Evolutionary conservation across 768 basidiomycete genomes (phyloP), one percentile per base, ranked within the genome.

Genomic region (Rhodotorula sphaerocarpa): DNA sequence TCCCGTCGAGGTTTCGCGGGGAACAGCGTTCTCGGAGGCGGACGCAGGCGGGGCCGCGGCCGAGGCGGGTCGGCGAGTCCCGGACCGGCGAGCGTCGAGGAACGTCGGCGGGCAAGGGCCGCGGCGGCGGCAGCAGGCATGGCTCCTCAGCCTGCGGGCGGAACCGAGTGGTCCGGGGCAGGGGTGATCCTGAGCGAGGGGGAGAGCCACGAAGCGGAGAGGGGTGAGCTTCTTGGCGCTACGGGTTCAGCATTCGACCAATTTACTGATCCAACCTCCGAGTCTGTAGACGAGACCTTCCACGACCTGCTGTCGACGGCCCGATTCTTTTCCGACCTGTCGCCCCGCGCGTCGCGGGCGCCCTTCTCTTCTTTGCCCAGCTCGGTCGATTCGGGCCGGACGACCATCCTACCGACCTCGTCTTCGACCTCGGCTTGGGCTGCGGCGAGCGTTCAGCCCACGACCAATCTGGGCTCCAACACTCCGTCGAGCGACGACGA

Each of bases 281-380:
- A n/a, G 0, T 33, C 15, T 16, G 20, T 36, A 56, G 58, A 63
- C 41, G 58, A 67, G 39, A 55, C 56, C 20, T 67, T 63, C 55
- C 43, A 58, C 20, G 66, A 63, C 7, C 82, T 89, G 33, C 83
- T 88, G 31, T 82, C 86, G 20, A 82, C 87, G 27, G 86, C 90
- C 72, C 89, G 90, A 73, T 83, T 83, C 2, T 81, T 84, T 58
- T 83, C 82, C 43, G 86, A 87, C 6, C 85, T 84, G 66, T 80
- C 78, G 90, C 92, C 73, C 78, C 92, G 36, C 86, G 57, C 34
- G 86, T 90, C 42, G 84, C 25, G 21, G 21, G 7, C 61, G 7
- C n/a, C 39, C 30, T 20, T 9, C 36, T 16, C 14, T 12, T 45
- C 51, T 7, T 46, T 47, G 16, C 51, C 52, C 21, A 36, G 18